Conservation (phyloP, 1,284 basidiomycete genomes). For the Lentinula novae-zelandiae region DNA sequence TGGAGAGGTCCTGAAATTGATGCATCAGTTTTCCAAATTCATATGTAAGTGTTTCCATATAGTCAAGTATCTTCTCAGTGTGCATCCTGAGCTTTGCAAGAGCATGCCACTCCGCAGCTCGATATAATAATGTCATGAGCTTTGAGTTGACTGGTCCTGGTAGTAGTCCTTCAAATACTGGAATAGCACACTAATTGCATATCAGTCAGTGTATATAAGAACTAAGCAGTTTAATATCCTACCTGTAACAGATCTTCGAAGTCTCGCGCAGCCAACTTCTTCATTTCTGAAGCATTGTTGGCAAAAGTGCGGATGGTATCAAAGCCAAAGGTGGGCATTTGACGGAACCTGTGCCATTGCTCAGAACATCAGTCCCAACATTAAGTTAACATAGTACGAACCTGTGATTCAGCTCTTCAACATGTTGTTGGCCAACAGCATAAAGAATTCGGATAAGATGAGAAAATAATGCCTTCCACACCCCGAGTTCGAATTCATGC, state of each 20-base stretch:
- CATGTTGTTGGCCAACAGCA: constrained; percentile 2
- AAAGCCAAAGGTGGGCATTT: constrained; percentile 22
- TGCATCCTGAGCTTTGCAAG: not conserved
- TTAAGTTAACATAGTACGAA: constrained; percentile 5
- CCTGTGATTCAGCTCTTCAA: constrained; percentile 1
- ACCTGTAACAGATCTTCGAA: constrained; percentile 33
- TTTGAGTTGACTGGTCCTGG: constrained; percentile 16
- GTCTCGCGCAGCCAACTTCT: constrained; percentile 28
- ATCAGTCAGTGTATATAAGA: constrained; percentile 17
- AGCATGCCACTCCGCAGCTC: constrained; percentile 8
- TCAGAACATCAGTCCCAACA: not conserved
- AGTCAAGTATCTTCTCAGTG: too few species aligned
- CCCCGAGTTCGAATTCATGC: constrained; percentile 35
- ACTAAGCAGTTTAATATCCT: not conserved
- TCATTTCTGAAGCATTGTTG: constrained; percentile 28
- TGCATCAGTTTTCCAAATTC: constrained; percentile 7
- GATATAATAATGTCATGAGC: constrained; percentile 22
- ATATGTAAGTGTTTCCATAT: not conserved
- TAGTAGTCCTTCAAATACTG: constrained; percentile 26
- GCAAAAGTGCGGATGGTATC: constrained; percentile 25
- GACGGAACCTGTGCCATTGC: constrained; percentile 18
- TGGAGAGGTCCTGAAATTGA: not conserved
- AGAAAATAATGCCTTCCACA: constrained; percentile 30
- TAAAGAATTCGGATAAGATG: constrained; percentile 32
- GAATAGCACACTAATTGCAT: constrained; percentile 27